Evolutionary conservation across 2,329 filamentous ascomycete genomes (phyloP).

Genomic region (Acephala macrosclerotiorum): DNA sequence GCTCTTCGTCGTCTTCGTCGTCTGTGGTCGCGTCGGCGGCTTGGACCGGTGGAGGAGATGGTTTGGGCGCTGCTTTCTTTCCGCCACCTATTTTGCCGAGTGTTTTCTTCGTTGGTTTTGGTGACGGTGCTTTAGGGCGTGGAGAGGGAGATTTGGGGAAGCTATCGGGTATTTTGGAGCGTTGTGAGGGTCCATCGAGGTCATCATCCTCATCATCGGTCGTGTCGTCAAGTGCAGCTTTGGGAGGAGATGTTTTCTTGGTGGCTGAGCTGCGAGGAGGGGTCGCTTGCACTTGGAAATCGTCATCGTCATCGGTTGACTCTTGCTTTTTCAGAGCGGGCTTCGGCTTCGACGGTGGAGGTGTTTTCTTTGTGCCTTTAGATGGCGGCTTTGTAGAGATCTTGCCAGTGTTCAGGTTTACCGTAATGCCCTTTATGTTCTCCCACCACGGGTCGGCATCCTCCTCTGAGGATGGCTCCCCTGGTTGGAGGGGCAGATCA

Average conservation of each 20-base stretch:
- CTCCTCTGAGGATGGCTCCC: constrained; percentile 5
- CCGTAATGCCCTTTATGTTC: constrained; percentile 35
- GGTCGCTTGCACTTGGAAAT: constrained; percentile 44
- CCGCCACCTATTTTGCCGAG: constrained; percentile 22
- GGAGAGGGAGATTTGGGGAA: constrained; percentile 32
- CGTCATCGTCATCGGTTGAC: constrained; percentile 34
- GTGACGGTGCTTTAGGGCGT: constrained; percentile 8
- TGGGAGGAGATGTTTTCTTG: constrained; percentile 10
- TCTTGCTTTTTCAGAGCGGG: constrained; percentile 17
- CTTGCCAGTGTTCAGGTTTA: constrained; percentile 31
- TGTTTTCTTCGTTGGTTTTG: constrained; percentile 17
- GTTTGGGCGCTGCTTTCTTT: constrained; percentile 14
- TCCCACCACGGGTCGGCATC: constrained; percentile 41
- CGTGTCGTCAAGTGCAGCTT: constrained; percentile 23
- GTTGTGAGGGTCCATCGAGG: constrained; percentile 37
- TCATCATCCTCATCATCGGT: constrained; percentile 42
- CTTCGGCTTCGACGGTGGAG: background rate
- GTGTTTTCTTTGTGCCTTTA: constrained; percentile 10
- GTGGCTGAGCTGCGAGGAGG: constrained; percentile 32
- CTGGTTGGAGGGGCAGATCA: background rate
- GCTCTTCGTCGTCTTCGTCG: constrained; percentile 28
- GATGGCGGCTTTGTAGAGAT: constrained; percentile 29
- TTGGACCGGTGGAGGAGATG: constrained; percentile 1
- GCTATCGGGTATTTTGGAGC: constrained; percentile 39
- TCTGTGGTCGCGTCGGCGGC: constrained; percentile 21